phyloP scores from a whole-genome alignment of 768 basidiomycete genomes.

The Rhodotorula paludigena region DNA sequence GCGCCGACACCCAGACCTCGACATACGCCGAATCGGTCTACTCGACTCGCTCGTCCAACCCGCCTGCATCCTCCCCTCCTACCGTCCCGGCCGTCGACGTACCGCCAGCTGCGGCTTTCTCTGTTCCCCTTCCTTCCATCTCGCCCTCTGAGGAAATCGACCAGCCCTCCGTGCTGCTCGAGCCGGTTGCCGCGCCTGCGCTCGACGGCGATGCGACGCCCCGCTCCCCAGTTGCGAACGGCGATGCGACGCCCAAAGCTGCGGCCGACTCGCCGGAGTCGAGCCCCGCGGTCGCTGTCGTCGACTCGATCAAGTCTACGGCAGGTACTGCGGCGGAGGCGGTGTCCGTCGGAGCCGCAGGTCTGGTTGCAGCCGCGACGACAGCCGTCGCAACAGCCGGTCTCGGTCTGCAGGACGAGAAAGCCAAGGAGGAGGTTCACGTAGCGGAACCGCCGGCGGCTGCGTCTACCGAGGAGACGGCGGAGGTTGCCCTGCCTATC shows the following conservation, averaged over 20 bases:
- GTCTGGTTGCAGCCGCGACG: background rate
- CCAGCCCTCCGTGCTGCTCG: background rate
- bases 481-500: background rate
- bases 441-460: background rate
- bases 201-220: background rate
- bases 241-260: background rate
- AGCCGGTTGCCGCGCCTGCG: background rate
- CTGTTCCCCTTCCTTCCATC: background rate
- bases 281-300: background rate
- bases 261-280: background rate
- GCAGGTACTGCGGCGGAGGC: background rate
- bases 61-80: background rate
- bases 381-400: background rate
- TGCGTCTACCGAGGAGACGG: background rate
- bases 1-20: conserved; percentile 22
- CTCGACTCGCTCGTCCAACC: background rate
- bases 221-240: background rate
- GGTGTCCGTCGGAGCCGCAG: background rate
- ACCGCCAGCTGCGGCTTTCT: background rate
- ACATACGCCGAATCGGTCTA: conserved; percentile 32
- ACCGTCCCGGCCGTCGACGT: background rate
- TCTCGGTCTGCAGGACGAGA: background rate
- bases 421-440: background rate
- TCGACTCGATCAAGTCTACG: background rate
- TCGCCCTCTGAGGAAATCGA: background rate